These are phyloP conservation scores for Artomyces pyxidatus DNA, from an alignment of 768 basidiomycete species.

Conservation along the genomic window DNA sequence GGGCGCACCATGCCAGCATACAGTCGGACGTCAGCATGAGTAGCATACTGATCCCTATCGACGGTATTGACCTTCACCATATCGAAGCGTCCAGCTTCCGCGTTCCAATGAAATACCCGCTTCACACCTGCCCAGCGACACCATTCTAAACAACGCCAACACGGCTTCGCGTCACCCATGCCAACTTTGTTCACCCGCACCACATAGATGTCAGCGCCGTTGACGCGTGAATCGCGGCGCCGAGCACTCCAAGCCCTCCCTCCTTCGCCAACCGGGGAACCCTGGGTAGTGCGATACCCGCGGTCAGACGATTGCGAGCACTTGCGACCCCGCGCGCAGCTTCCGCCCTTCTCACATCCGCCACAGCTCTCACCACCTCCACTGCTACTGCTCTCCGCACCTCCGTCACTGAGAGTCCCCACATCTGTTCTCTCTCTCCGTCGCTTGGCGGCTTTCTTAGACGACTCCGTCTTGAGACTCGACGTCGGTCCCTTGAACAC, in stretches of 20 bases:
- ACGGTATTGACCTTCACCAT: conserved; percentile 40
- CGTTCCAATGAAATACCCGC: conserved; percentile 48
- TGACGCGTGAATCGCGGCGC: conserved; percentile 33
- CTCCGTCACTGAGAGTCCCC: conserved; percentile 6
- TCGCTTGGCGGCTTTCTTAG: background rate
- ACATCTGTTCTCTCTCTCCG: background rate
- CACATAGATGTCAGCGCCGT: conserved; percentile 49
- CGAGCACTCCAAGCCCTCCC: conserved; percentile 27
- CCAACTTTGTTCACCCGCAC: conserved; percentile 41
- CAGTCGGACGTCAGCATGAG: conserved; percentile 36
- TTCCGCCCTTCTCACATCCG: background rate
- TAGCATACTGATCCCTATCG: conserved; percentile 34
- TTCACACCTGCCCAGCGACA: conserved; percentile 50
- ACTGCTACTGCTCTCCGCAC: conserved; percentile 3
- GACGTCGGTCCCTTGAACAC: conserved; percentile 1
- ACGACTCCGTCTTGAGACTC: background rate
- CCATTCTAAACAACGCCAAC: conserved; percentile 50
- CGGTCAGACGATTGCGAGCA: background rate
- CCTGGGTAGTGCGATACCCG: background rate
- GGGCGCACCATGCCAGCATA: conserved; percentile 37
- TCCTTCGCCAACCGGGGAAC: conserved; percentile 7
- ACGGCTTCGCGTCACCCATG: conserved; percentile 43
- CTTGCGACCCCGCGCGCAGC: background rate
- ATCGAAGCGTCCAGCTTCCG: conserved; percentile 26
- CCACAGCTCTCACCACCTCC: background rate